Evolutionary conservation across 139 green algal genomes (phyloP), one percentile per base, ranked within the genome.

Genomic region (Chlorella sp.): DNA sequence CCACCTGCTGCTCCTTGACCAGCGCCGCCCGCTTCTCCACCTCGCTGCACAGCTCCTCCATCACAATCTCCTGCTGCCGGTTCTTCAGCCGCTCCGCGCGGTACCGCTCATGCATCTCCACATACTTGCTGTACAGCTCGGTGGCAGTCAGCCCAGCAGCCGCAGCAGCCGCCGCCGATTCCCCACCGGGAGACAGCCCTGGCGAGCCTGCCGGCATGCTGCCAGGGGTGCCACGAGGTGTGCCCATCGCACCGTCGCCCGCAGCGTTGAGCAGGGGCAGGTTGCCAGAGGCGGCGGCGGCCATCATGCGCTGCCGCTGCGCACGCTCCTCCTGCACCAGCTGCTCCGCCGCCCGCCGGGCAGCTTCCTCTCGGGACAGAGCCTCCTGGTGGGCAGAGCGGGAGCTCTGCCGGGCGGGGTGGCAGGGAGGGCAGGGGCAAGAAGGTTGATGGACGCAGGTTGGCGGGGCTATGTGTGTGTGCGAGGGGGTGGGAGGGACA

Each of bases 31-130:
- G 91, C 61, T 81, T 88, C 83, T 96, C 93, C 61, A 96, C 87
- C 86, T 96, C 91, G 24, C 53, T 71, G 40, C 84, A 90, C 71
- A 96, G 91, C 83, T 93, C 86, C 30, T 96, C 93, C 85, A 96
- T 86, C 71, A 93, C 42, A 83, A 93, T 94, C 82, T 95, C 92
- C 42, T 91, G 86, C 90, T 90, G 86, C 37, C 87, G 89, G 36
- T 85, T 90, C 61, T 91, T 81, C 60, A 93, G 76, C 15, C 88
- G 78, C 89, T 95, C 91, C 0, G 73, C 57, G 21, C 91, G 85
- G 42, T 82, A 92, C 37, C 73, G 75, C 40, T 91, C 87, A 18
- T 88, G 39, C 36, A 81, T 86, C 71, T 93, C 93, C 71, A 93
- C 84, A 48, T 92, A 94, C 81, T 92, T 91, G 76, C 36, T 87